Conservation (phyloP, 768 basidiomycete species). For the Dentipellis sp. region DNA sequence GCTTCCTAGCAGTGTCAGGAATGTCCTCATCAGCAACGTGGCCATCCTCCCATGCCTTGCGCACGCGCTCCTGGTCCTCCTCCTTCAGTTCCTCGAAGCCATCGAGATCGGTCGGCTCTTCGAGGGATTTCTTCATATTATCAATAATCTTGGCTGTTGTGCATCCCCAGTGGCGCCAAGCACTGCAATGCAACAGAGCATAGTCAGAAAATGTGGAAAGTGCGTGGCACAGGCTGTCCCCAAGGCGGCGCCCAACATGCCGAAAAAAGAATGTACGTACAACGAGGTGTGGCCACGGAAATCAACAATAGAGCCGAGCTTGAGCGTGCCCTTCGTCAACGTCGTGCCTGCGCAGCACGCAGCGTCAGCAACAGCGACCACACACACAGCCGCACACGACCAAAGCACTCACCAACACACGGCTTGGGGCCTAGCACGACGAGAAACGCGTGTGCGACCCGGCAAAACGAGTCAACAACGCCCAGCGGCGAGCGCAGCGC, state of each 20-base stretch:
- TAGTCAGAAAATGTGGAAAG: background rate
- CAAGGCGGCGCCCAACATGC: background rate
- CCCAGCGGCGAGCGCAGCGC: constrained; percentile 18
- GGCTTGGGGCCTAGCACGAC: constrained; percentile 59
- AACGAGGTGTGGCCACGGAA: constrained; percentile 60
- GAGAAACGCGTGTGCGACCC: constrained; percentile 17
- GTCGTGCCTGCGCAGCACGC: constrained; percentile 41
- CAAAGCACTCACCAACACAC: constrained; percentile 44
- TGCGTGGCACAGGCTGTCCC: background rate
- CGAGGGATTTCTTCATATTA: constrained; percentile 60
- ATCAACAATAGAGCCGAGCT: constrained; percentile 70
- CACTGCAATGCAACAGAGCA: constrained; percentile 26
- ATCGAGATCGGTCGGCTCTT: constrained; percentile 62
- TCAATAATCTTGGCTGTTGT: constrained; percentile 55
- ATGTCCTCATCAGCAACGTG: background rate
- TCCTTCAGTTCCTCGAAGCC: constrained; percentile 68
- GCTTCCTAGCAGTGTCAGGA: constrained; percentile 44
- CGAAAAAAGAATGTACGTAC: constrained; percentile 28
- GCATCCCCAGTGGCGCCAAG: constrained; percentile 93
- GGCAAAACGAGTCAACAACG: constrained; percentile 16
- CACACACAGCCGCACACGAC: background rate
- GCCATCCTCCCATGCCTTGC: constrained; percentile 67
- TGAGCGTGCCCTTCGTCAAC: constrained; percentile 64
- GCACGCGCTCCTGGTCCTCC: constrained; percentile 65
- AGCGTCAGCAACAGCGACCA: constrained; percentile 15